Evolutionary conservation across 768 basidiomycete species (phyloP).

Genomic region (Hydnomerulius pinastri): DNA sequence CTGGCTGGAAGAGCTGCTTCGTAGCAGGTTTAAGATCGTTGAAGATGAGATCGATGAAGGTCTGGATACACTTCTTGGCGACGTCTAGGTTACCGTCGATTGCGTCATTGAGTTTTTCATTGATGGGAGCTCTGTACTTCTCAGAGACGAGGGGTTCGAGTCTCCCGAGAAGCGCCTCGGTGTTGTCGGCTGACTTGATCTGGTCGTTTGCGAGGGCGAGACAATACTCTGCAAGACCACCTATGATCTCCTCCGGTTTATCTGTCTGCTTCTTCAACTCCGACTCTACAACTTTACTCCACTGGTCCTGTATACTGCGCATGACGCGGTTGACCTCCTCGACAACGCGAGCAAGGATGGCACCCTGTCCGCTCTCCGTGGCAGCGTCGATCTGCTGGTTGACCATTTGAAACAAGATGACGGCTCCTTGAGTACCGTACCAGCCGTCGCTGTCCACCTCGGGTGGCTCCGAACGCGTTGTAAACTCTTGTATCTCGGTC

Average conservation of each 20-base stretch:
- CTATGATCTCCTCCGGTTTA: conserved; percentile 83
- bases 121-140: conserved; percentile 84
- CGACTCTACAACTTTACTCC: conserved; percentile 78
- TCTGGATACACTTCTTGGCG: conserved; percentile 95
- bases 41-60: conserved; percentile 92
- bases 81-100: conserved; percentile 99
- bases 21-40: conserved; percentile 90
- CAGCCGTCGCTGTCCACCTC: conserved; percentile 87
- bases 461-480: conserved; percentile 78
- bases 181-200: conserved; percentile 92
- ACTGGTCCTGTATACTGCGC: conserved; percentile 84
- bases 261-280: conserved; percentile 89
- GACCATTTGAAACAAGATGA: conserved; percentile 97
- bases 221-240: conserved; percentile 92
- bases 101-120: conserved; percentile 88
- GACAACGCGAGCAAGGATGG: conserved; percentile 88
- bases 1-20: conserved; percentile 76
- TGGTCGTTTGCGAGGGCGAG: conserved; percentile 98
- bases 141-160: conserved; percentile 91
- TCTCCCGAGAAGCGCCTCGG: conserved; percentile 81
- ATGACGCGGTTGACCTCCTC: conserved; percentile 88
- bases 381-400: conserved; percentile 96
- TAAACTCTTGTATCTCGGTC: conserved; percentile 85
- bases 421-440: conserved; percentile 89
- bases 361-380: conserved; percentile 93